Evolutionary conservation across 2,329 filamentous ascomycete species (phyloP), one percentile per base, ranked within the genome.

Genomic region (Epichloe typhina): DNA sequence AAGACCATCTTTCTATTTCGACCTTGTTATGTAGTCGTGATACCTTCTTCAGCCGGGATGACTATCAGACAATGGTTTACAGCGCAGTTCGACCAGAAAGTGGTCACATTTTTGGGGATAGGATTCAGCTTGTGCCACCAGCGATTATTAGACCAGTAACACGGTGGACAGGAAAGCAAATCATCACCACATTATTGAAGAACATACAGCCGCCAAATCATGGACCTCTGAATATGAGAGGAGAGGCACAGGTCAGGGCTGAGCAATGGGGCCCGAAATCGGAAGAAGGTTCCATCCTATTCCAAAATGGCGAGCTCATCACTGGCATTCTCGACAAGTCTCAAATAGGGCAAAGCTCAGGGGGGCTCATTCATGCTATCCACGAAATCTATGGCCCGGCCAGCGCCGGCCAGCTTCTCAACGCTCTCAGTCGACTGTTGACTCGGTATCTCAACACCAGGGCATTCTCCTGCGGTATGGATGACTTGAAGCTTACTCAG

Each of bases 1-100:
- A 98, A 69, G 93, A 98, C 75, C 93, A 98, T 67, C 86, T 98
- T 53, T 96, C 91, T 3, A 91, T 98, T 64, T 89, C 88, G 43
- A 88, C 95, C 3, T 84, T 85, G 67, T 79, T 98, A 51, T 95
- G 90, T 52, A 95, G 83, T 66, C 83, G 88, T 61, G 93, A 98
- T 66, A 88, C 86, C 3, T 91, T 96, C 64, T 95, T 97, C 62
- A 84, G 83, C 54, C 79, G 85, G 51, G 85, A 86, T 37, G 83
- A 94, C 53, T 98, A 97, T 64, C 87, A 96, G 56, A 86, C 97
- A 64, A 73, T 98, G n/a, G 75, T 98, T 5, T 98, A 98, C 66
- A 85, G 80, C 53, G 91, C 88, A 52, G 70, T 98, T 47, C 80
- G 93, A 51, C 93, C 93, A 0, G 93, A 98, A 65, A 88, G 84